Evolutionary conservation across 139 green algal species (phyloP), one percentile per base, ranked within the genome.

Genomic region (Parachlorella kessleri): DNA sequence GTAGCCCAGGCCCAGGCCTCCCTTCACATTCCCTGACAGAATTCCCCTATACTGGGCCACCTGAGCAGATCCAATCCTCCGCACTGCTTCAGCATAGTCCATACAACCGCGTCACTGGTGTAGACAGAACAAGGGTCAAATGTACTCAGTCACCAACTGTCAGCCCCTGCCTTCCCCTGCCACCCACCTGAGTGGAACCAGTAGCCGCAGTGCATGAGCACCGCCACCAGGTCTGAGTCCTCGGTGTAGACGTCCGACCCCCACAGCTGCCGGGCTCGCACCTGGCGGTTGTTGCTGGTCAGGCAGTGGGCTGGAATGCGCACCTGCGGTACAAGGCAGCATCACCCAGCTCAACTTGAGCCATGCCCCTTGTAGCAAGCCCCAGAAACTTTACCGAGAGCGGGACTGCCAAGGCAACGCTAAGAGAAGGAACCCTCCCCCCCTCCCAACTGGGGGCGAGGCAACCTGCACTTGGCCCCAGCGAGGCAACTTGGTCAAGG

Each of bases 121-220:
- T n/a, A n/a, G n/a, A n/a, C n/a, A n/a, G n/a, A n/a, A n/a, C n/a
- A n/a, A n/a, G n/a, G n/a, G n/a, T n/a, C n/a, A n/a, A n/a, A n/a
- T n/a, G n/a, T n/a, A n/a, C n/a, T n/a, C n/a, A n/a, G n/a, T n/a
- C n/a, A n/a, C n/a, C n/a, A n/a, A n/a, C n/a, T n/a, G n/a, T n/a
- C n/a, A n/a, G n/a, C n/a, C n/a, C n/a, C n/a, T n/a, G n/a, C n/a
- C n/a, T n/a, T n/a, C n/a, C n/a, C n/a, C n/a, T n/a, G n/a, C 35
- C n/a, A 39, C 75, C 55, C 65, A 86, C 75, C 32, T 67, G 77
- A 81, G 42, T 84, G 77, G 66, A 90, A 90, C 74, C 90, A 95
- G 84, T 91, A 97, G 33, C 96, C 96, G 79, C 88, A 86, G 88
- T 99, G 96, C 93, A 98, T 95, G 3, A 99, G 87, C 40, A 94